Conservation (phyloP, 2,329 filamentous ascomycete species). For the Ophiostoma ips region DNA sequence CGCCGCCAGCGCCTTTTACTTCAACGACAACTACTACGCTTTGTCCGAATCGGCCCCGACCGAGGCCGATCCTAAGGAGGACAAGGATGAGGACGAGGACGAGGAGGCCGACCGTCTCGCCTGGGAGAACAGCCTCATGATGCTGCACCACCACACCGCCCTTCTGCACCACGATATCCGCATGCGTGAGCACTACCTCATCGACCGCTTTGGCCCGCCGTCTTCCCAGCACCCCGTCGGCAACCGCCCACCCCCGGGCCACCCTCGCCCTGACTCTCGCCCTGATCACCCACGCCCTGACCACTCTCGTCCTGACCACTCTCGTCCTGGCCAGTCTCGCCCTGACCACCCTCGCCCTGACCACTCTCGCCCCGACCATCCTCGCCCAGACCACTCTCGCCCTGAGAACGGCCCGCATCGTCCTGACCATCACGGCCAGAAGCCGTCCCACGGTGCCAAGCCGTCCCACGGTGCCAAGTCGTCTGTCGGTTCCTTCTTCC, state of each 20-base stretch:
- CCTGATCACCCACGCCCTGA: no score
- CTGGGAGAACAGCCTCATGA: constrained; percentile 10
- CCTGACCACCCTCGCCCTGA: neutral
- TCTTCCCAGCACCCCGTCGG: neutral
- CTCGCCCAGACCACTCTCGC: no score
- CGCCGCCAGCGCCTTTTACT: constrained; percentile 21
- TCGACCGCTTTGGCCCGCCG: constrained; percentile 7
- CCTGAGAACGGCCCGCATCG: no score
- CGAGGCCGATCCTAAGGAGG: neutral
- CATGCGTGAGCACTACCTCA: constrained; percentile 10
- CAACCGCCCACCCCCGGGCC: neutral
- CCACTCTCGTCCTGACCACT: no score
- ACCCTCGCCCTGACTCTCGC: neutral
- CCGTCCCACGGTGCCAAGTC: constrained; percentile 27
- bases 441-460: neutral
- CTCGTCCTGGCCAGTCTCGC: neutral
- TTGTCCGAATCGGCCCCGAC: neutral
- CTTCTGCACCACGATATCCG: constrained; percentile 10
- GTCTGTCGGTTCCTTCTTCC: constrained; percentile 25
- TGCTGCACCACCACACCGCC: constrained; percentile 5
- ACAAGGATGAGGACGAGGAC: neutral
- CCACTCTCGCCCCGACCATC: neutral
- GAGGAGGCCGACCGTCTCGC: constrained; percentile 9
- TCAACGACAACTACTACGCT: constrained; percentile 2
- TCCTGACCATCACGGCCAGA: no score